Evolutionary conservation across 225 moss, liverwort and hornwort species (phyloP), one percentile per base, ranked within the genome.

Genomic region (Thuidium tamariscinum): DNA sequence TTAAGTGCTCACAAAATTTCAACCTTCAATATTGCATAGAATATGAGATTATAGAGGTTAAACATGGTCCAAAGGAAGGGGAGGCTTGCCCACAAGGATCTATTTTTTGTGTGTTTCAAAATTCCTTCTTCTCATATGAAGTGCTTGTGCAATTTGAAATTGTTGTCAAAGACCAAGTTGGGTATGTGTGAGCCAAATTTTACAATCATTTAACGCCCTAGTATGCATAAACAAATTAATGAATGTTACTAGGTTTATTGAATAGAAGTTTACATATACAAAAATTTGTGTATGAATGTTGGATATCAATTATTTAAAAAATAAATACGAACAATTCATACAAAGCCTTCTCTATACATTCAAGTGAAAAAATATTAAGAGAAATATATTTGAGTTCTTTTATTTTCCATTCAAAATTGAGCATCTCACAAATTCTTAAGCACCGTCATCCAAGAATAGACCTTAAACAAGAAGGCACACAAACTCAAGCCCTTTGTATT

Each of bases 371-470:
- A n/a, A n/a, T n/a, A n/a, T n/a, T 25, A 29, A 32, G 7, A 63
- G 8, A 16, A 32, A 8, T 3, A 22, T 37, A 37, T 13, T 66
- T 0, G 67, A 32, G 9, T 13, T 18, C 23, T 37, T 39, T 39
- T 39, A 68, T 22, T 68, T 68, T 64, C 0, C 34, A 0, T 13
- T 68, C 23, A 68, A 68, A 39, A 2, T 68, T 68, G 13, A 23
- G 39, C 3, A 13, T 39, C 39, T 23, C 2, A 39, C 2, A 1
- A 23, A 23, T 1, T 68, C 6, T 18, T 17, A 51, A 51, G 9
- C 4, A 34, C 9, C 34, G 34, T 9, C 1, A 7, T 7, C 4
- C 1, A 23, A 23, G 7, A 13, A 0, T 23, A 0, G 0, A 39
- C 7, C 0, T 68, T 39, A 68, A 52, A 52, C 7, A 7, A 5